Conservation (phyloP, 2,329 filamentous ascomycete species). For the Cucurbitaria berberidis region DNA sequence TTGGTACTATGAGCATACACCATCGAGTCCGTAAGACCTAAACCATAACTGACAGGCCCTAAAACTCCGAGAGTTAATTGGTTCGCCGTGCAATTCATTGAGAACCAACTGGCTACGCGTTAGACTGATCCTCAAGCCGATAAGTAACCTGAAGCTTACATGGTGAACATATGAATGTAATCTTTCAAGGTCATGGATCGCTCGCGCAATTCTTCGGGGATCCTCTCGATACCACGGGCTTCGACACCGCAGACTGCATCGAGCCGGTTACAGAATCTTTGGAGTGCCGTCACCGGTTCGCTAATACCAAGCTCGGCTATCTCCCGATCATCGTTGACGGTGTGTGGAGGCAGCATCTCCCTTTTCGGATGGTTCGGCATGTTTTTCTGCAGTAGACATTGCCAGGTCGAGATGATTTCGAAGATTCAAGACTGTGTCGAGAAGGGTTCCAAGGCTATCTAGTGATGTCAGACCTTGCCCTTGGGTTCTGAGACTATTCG, state of each 20-base stretch:
- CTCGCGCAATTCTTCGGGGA: slow-evolving; percentile 35
- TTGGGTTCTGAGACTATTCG: neutral
- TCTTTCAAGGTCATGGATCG: slow-evolving; percentile 19
- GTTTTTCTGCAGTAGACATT: slow-evolving; percentile 4
- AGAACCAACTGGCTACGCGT: slow-evolving; percentile 56
- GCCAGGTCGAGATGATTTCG: neutral
- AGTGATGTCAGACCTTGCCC: neutral
- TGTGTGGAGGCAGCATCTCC: slow-evolving; percentile 3
- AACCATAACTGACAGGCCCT: slow-evolving; percentile 28
- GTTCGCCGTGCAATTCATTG: slow-evolving; percentile 65
- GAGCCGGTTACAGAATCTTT: slow-evolving; percentile 28
- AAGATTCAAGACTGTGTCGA: neutral
- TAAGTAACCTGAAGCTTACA: slow-evolving; percentile 14
- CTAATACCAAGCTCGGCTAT: slow-evolving; percentile 23
- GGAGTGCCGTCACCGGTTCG: slow-evolving; percentile 23
- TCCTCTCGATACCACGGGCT: slow-evolving; percentile 43
- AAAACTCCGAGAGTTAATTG: slow-evolving; percentile 50
- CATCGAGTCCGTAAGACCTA: slow-evolving; percentile 27
- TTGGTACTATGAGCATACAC: slow-evolving; percentile 6
- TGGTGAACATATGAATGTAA: slow-evolving; percentile 33
- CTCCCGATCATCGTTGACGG: slow-evolving; percentile 5
- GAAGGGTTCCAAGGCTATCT: neutral
- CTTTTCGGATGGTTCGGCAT: slow-evolving; percentile 7
- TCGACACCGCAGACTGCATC: slow-evolving; percentile 39
- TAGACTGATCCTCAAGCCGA: neutral